Conservation (phyloP, 1,284 basidiomycete species). For the Apiotrichum laibachii region DNA sequence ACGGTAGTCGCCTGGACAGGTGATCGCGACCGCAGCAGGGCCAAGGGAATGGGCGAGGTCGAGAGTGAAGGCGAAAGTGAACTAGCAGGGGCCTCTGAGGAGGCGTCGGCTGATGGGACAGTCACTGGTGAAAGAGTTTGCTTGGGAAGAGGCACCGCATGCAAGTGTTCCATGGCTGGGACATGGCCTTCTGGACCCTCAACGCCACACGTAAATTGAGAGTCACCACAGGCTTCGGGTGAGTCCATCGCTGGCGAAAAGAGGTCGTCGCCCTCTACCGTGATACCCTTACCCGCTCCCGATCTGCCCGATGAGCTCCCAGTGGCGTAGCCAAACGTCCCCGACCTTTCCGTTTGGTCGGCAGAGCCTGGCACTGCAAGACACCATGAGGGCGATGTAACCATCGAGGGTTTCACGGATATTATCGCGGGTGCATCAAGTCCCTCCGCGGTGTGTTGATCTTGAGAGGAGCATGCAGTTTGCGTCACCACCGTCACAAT, state of each 20-base stretch:
- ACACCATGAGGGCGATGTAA: background rate
- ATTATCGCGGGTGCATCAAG: no score
- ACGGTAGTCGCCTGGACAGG: background rate
- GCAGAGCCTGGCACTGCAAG: background rate
- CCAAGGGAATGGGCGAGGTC: background rate
- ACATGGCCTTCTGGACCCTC: background rate
- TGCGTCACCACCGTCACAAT: no score
- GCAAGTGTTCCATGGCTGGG: no score
- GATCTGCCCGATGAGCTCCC: background rate
- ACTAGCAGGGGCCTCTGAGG: background rate
- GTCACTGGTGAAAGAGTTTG: no score
- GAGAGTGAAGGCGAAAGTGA: background rate
- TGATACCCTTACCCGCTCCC: background rate
- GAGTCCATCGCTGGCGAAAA: background rate
- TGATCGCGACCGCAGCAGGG: background rate
- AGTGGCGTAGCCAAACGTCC: background rate
- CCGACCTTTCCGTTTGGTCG: background rate
- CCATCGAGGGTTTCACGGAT: background rate
- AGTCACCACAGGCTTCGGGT: background rate
- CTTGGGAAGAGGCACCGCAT: no score
- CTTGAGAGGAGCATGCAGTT: no score
- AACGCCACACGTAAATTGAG: background rate
- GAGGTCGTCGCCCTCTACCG: no score
- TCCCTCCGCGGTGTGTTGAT: no score
- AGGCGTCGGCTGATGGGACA: background rate